Conservation (phyloP, 352 stramenopile genomes). For the Globisporangium sylvaticum region DNA sequence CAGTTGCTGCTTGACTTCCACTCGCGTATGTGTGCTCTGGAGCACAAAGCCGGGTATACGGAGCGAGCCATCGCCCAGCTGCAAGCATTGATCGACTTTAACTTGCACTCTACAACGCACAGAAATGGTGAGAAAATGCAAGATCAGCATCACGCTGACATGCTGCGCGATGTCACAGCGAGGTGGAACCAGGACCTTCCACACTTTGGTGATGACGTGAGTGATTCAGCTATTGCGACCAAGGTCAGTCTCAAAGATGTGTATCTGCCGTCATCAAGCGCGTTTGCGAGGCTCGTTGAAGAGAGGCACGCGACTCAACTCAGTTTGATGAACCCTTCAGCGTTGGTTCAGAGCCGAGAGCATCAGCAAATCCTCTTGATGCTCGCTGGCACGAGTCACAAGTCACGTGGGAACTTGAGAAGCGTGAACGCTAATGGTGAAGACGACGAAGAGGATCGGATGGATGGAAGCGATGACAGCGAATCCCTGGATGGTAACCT, state of each 20-base stretch:
- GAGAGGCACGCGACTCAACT: conserved; percentile 13
- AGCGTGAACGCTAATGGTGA: no score
- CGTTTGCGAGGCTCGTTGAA: conserved; percentile 23
- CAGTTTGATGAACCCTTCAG: conserved; percentile 30
- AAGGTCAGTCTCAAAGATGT: neutral
- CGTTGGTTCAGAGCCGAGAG: conserved; percentile 22
- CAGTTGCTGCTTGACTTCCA: conserved; percentile 41
- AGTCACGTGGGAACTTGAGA: neutral
- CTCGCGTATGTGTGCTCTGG: conserved; percentile 42
- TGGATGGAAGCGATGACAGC: conserved; percentile 5
- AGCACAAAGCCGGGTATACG: conserved; percentile 48
- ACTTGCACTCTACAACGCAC: conserved; percentile 11
- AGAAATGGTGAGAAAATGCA: neutral
- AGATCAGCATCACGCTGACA: conserved; percentile 7
- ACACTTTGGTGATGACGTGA: conserved; percentile 24
- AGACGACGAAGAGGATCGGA: conserved; percentile 8
- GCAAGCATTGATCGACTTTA: conserved; percentile 64
- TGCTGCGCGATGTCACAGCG: conserved; percentile 28
- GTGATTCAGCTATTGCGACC: neutral
- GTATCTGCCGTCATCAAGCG: conserved; percentile 7
- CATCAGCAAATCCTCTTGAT: conserved; percentile 42
- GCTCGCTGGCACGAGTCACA: conserved; percentile 23
- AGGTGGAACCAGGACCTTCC: conserved; percentile 26
- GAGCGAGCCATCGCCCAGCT: conserved; percentile 65
- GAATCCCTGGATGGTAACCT: conserved; percentile 15